Percentiles rank a stretch among this genome's conserved stretches.
Conservation (phyloP, 371 early-diverging fungal genomes). For the Mortierella sp. region DNA sequence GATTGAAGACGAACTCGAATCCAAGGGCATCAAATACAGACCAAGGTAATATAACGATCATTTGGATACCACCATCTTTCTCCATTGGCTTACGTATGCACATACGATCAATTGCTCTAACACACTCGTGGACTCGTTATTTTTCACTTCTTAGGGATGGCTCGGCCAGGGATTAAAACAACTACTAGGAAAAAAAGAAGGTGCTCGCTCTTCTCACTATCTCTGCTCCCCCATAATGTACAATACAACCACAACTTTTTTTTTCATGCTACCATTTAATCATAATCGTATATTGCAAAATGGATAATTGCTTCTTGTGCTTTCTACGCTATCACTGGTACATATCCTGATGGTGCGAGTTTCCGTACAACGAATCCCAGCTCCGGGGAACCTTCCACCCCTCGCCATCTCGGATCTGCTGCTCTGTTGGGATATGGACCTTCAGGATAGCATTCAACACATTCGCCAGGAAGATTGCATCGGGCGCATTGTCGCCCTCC, state of each 20-base stretch:
- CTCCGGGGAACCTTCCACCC: constrained; percentile 77
- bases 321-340: constrained; percentile 20
- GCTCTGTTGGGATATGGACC: constrained; percentile 44
- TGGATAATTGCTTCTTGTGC: not conserved
- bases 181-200: not conserved
- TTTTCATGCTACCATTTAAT: not conserved
- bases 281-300: not conserved
- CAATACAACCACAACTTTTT: not conserved
- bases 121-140: too few relatives aligned
- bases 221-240: not conserved
- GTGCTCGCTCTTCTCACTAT: not conserved
- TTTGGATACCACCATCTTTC: not conserved
- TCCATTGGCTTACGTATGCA: not conserved
- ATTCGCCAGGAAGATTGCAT: constrained; percentile 74
- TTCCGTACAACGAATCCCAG: constrained; percentile 67
- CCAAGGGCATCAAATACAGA: constrained; percentile 85
- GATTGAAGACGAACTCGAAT: constrained; percentile 83
- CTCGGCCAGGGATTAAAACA: constrained; percentile 44
- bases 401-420: constrained; percentile 32
- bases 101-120: too few relatives aligned
- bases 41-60: constrained; percentile 64
- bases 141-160: constrained; percentile 33
- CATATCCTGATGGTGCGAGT: constrained; percentile 51
- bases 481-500: constrained; percentile 85
- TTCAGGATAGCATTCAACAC: constrained; percentile 66